Evolutionary conservation across 768 basidiomycete genomes (phyloP), one percentile per base, ranked within the genome.

Genomic region (Lactarius hatsudake): DNA sequence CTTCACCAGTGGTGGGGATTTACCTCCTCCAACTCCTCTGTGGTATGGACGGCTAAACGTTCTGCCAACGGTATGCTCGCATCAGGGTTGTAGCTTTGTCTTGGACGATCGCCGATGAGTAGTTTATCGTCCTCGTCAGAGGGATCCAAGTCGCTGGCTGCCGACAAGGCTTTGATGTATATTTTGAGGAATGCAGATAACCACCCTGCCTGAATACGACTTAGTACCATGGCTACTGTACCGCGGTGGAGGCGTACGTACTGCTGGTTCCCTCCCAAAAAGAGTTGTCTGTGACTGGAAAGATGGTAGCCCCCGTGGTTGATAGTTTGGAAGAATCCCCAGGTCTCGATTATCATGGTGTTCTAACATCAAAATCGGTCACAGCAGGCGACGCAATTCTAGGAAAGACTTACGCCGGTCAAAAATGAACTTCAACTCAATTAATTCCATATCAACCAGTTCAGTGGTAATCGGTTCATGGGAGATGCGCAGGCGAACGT

Each of bases 281-380:
- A 93, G 76, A 23, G 84, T 75, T 0, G 89, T 93, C 73, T 93
- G 91, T 60, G 86, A 79, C 69, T 88, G 82, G 63, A 94, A 82
- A 6, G 82, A 77, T 12, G 79, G 74, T 26, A 78, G 79, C 42
- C 74, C 76, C 51, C 73, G 78, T 0, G 91, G 90, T 72, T 96
- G 94, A 71, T 92, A 91, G 74, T 87, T 87, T 8, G 90, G 85
- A 30, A 96, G 77, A 57, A 94, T 87, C 45, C 82, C 81, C 71
- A 90, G 88, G 77, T 96, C 94, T 9, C 94, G 89, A 75, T 96
- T 96, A 76, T 96, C 94, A 63, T 88, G 82, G 69, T 94, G 90
- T 64, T 81, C 88, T 91, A 72, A 15, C n/a, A 64, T 48, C 58
- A 3, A 30, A n/a, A 68, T 43, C 40, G 15, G 66, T 48, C 36